These are phyloP conservation scores for Linnemannia schmuckeri DNA, from an alignment of 192 early-diverging fungal genomes.

Conservation along the genomic window DNA sequence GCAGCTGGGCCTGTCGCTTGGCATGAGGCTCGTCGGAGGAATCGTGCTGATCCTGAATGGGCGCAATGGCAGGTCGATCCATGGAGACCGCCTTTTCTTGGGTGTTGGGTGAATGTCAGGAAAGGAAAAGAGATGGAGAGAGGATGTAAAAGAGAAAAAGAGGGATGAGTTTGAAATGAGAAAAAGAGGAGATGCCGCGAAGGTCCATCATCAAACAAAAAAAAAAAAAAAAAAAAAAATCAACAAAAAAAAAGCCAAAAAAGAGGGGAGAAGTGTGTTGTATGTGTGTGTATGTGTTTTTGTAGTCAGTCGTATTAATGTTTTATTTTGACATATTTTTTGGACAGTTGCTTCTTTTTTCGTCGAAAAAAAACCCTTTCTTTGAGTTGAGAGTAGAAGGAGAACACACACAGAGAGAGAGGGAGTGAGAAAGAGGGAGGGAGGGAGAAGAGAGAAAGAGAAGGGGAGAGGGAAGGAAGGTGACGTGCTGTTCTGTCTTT, in stretches of 20 bases:
- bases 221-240: not conserved
- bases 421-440: not conserved
- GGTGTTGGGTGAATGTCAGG: not conserved
- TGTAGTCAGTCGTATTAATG: not conserved
- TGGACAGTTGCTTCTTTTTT: not conserved
- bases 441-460: not conserved
- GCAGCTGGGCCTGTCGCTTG: slow-evolving; percentile 1
- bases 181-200: not conserved
- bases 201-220: not conserved
- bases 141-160: not conserved
- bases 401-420: too few relatives aligned
- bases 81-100: slow-evolving; percentile 2
- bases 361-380: not conserved
- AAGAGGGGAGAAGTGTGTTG: not conserved
- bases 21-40: slow-evolving; percentile 1
- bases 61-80: slow-evolving; percentile 4
- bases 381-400: not conserved
- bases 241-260: not conserved
- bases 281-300: not conserved
- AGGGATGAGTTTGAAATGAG: not conserved
- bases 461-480: not conserved
- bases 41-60: slow-evolving; percentile 5
- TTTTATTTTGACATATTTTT: not conserved
- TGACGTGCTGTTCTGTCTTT: not conserved
- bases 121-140: not conserved